Conservation (phyloP, 2,329 filamentous ascomycete genomes). For the Apiospora rasikravindrae region DNA sequence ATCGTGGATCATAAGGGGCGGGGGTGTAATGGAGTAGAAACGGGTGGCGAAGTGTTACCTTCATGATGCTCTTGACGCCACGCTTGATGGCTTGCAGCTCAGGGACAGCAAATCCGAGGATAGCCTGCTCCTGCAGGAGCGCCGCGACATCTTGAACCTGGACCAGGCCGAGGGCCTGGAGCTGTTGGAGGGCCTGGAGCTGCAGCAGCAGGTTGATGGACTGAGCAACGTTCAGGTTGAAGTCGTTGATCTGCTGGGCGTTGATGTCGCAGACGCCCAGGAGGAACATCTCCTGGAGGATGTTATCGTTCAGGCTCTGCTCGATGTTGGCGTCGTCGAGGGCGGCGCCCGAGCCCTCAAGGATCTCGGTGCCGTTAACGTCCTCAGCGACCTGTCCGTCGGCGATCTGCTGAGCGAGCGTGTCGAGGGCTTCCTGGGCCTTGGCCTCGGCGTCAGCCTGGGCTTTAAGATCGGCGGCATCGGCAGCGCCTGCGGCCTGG, state of each 20-base stretch:
- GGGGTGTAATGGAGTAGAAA: background rate
- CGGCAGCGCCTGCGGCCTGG: constrained; percentile 23
- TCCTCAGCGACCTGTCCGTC: constrained; percentile 19
- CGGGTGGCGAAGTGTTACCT: constrained; percentile 25
- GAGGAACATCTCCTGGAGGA: constrained; percentile 31
- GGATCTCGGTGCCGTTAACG: constrained; percentile 26
- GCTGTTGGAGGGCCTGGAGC: constrained; percentile 36
- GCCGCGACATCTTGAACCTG: constrained; percentile 21
- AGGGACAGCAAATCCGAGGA: constrained; percentile 30
- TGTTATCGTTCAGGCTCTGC: constrained; percentile 27
- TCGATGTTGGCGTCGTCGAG: constrained; percentile 28
- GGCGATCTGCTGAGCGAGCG: constrained; percentile 23
- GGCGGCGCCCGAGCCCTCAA: constrained; percentile 21
- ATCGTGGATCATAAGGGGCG: constrained; percentile 22
- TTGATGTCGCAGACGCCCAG: constrained; percentile 37
- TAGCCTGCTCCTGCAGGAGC: constrained; percentile 33
- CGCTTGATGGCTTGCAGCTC: constrained; percentile 32
- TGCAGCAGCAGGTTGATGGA: constrained; percentile 37
- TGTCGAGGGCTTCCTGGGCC: constrained; percentile 21
- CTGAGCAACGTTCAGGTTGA: constrained; percentile 29
- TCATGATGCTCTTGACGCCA: constrained; percentile 31
- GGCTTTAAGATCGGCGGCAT: constrained; percentile 12
- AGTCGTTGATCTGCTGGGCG: constrained; percentile 27
- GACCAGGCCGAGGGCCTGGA: constrained; percentile 35
- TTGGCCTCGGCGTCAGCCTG: constrained; percentile 24